phyloP scores from a whole-genome alignment of 371 early-diverging fungal genomes.

The Mucor lusitanicus region DNA sequence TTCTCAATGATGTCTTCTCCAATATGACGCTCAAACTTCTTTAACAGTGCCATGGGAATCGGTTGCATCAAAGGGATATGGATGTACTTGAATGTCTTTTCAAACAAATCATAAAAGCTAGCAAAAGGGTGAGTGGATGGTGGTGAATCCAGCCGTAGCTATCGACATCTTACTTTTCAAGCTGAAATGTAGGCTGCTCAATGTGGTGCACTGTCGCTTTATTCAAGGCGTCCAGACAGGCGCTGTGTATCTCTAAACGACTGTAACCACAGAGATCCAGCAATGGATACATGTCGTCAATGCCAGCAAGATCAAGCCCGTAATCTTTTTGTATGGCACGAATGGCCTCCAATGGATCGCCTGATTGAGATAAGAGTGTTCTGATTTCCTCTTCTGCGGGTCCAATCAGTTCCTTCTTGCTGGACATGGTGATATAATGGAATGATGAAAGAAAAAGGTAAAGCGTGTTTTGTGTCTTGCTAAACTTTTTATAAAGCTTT shows the following conservation, averaged over 20 bases:
- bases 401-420: conserved; percentile 28
- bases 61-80: conserved; percentile 59
- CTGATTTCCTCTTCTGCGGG: conserved; percentile 39
- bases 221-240: conserved; percentile 60
- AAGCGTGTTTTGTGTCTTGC: not conserved
- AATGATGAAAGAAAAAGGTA: not conserved
- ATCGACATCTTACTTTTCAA: conserved; percentile 43
- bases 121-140: too few relatives aligned
- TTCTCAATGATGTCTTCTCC: conserved; percentile 51
- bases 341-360: conserved; percentile 45
- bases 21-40: conserved; percentile 54
- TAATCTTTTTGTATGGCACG: conserved; percentile 38
- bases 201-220: conserved; percentile 39
- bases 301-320: conserved; percentile 51
- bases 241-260: conserved; percentile 55
- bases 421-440: not conserved
- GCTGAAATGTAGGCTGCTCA: conserved; percentile 40
- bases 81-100: conserved; percentile 57
- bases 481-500: not conserved
- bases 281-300: conserved; percentile 60
- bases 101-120: conserved; percentile 54
- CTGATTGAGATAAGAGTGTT: conserved; percentile 32
- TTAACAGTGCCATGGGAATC: conserved; percentile 64
- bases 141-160: too few relatives aligned
- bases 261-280: conserved; percentile 62